Base-by-base conservation (phyloP, 2,329 filamentous ascomycete species). In the Sphaerulina musiva region DNA sequence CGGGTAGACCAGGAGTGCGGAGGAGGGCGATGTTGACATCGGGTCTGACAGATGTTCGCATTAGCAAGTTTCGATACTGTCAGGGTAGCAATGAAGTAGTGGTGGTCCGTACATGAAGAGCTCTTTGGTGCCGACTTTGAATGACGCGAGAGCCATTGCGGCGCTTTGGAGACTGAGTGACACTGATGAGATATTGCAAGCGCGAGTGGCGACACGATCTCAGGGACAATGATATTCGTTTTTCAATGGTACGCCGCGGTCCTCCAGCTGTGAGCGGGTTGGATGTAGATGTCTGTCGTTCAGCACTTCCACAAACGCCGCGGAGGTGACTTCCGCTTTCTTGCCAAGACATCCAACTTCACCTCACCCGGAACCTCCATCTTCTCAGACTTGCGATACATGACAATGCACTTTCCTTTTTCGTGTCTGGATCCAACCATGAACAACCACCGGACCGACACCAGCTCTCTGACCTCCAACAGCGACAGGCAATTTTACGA, bases 1-100 rank as follows among this genome's bases (percentile, higher is more conserved):
- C 83, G 6, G 88, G 85, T 51, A 87, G 80, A 62, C 81, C 78
- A 31, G 83, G 81, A 55, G 84, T 86, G 63, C 84, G 86, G 64
- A 95, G 77, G 66, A 97, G 81, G 57, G 86, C 85, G 67, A 97
- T 77, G 60, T 83, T 81, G 74, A 95, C 88, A 68, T 86, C 83
- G 49, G 92, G 92, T 56, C 91, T 95, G 67, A 12, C 9, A 6
- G 12, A 6, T 48, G 41, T 54, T 44, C 26, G 26, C 10, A n/a
- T 58, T 29, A 54, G 57, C 56, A 23, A 12, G 26, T 29, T 29
- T 6, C 6, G 26, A 29, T 6, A 29, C 53, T 40, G 23, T 10
- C 34, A 43, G 34, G 45, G 17, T 36, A 26, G 45, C 14, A 17
- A 17, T 29, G 32, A 11, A 20, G 12, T 29, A 4, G 10, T 20